Percentiles rank a stretch among this genome's conserved stretches.
Conservation (phyloP, 768 basidiomycete species). For the Russula compacta region DNA sequence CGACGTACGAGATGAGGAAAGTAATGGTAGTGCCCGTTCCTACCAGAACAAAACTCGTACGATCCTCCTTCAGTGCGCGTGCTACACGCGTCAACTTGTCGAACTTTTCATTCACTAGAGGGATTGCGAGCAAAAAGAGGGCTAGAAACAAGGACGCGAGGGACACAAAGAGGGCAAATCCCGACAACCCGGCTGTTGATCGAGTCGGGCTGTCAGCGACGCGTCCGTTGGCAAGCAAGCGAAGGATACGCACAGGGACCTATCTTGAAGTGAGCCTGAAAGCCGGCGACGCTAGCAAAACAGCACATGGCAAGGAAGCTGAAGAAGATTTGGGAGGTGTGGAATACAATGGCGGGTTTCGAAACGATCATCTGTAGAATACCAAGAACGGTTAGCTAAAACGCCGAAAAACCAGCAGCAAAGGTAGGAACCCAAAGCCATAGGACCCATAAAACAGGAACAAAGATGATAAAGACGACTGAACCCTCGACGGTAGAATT, state of each 20-base stretch:
- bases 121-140: conserved; percentile 63
- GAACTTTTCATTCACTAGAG: conserved; percentile 78
- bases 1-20: conserved; percentile 68
- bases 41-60: conserved; percentile 77
- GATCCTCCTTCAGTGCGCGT: conserved; percentile 70
- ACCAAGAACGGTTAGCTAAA: conserved; percentile 21
- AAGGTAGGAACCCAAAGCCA: conserved; percentile 55
- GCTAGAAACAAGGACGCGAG: conserved; percentile 65
- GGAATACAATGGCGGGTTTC: conserved; percentile 71
- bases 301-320: conserved; percentile 89
- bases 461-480: conserved; percentile 53
- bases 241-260: conserved; percentile 65
- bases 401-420: conserved; percentile 5
- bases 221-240: not conserved
- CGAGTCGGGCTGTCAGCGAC: not conserved
- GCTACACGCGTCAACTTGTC: conserved; percentile 72
- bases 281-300: conserved; percentile 80
- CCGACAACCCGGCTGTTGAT: conserved; percentile 71
- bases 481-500: conserved; percentile 32
- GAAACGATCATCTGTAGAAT: conserved; percentile 71
- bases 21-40: conserved; percentile 56
- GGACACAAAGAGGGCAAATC: conserved; percentile 77
- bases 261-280: conserved; percentile 77
- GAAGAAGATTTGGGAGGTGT: conserved; percentile 79
- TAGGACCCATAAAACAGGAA: conserved; percentile 54